Evolutionary conservation across 352 stramenopile species (phyloP), one percentile per base, ranked within the genome.

Genomic region (Phytophthora citricola): DNA sequence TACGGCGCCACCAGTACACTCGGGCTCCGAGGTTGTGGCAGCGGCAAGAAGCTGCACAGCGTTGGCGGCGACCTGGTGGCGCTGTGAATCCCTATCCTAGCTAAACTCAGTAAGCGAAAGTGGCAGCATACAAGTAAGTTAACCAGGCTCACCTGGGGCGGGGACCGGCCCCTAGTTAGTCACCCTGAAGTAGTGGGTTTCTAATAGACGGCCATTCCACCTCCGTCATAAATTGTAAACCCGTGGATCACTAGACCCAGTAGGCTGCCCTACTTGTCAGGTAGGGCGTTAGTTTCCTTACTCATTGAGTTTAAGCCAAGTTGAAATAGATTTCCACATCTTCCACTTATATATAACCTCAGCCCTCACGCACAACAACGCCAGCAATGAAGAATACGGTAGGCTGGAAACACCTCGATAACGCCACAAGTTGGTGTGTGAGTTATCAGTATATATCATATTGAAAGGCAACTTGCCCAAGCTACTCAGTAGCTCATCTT

Each of bases 301-400:
- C 87, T 94, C 87, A 94, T 94, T 93, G 87, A 94, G 87, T 94
- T 94, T 94, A 94, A 94, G 87, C 87, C 84, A 78, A 32, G 6
- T 61, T 50, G 11, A 20, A 3, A 0, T 31, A 27, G 24, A 4
- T 27, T 43, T 9, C 1, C 4, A 0, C 17, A 10, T 4, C 1
- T 14, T 9, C 11, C 9, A 2, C 5, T 31, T 59, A 54, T 54
- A 48, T 5, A 0, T 66, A n/a, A 52, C 17, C 0, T 6, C 5
- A 24, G 20, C 14, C 59, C 59, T 45, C 40, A 62, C 59, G 59
- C 24, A 67, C 59, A 67, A 55, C 48, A 51, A 17, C 20, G 22
- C 5, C 10, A 64, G 12, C 24, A 58, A 46, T 8, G 0, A 55
- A 11, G 4, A 43, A 55, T 5, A 43, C 11, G 3, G 31, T 43